Base-by-base conservation (phyloP, 139 green algal species). In the Marvania coccoides region DNA sequence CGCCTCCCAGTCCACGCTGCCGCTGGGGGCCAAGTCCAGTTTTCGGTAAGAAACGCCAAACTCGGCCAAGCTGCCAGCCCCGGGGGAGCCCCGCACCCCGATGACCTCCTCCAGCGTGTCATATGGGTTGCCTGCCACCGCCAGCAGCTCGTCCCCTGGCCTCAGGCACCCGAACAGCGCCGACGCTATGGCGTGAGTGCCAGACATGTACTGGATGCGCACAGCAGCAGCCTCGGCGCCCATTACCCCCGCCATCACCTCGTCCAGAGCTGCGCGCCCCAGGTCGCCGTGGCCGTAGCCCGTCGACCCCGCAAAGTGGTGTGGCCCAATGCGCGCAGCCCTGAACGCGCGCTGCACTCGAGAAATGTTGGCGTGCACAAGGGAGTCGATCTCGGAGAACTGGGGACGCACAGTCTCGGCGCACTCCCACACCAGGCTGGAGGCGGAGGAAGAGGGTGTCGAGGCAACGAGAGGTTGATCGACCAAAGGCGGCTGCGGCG, bases 81-180 rank as follows among this genome's bases (percentile, higher is more conserved):
- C 84, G 3, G 73, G 65, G 4, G 69, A 81, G 37, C 90, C 89
- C 4, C 86, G 61, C n/a, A 84, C 58, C 23, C 93, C 92, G 45
- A 97, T 96, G 35, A 98, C 93, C 80, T 97, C 91, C 72, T 97
- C 88, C 77, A 98, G 72, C 0, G 93, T 98, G 84, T 98, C 93
- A 47, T 98, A 98, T 0, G 91, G 91, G 42, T 79, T 89, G 38
- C 91, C 91, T 6, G 83, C 83, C 39, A 92, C 82, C 6, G 83
- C 83, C 54, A 97, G 74, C 61, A 98, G 82, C 81, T 95, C 86
- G 67, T 97, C 84, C 0, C 89, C 91, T 4, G 91, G 93, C 39
- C 92, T 72, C 59, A 98, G 77, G 57, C 82, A 84, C 7, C 79
- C 81, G 67, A 82, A 98, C 34, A 98, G 77, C 8, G 81, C 92